These are phyloP conservation scores for Populus euphratica DNA, from an alignment of 345 rosid genomes.

Conservation along the genomic window DNA sequence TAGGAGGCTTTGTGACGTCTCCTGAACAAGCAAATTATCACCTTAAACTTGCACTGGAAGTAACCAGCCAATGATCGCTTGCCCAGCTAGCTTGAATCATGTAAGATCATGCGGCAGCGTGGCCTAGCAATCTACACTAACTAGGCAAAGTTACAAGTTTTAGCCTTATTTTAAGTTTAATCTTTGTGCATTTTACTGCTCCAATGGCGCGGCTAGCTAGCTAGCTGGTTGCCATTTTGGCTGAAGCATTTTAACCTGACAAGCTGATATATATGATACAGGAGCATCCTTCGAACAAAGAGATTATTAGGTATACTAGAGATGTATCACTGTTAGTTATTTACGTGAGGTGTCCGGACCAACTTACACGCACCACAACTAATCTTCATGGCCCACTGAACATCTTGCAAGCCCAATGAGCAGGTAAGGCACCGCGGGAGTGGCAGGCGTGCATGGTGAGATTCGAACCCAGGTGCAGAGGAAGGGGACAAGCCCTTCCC, in stretches of 20 bases:
- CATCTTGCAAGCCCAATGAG: too few species aligned
- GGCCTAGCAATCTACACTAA: neutral
- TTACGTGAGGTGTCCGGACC: too few species aligned
- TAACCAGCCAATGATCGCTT: constrained; percentile 7
- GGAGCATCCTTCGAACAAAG: constrained; percentile 44
- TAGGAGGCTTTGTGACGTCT: neutral
- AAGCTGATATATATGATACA: neutral
- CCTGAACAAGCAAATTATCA: neutral
- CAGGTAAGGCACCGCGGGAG: too few species aligned
- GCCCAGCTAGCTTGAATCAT: constrained; percentile 2
- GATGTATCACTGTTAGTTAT: neutral
- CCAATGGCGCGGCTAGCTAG: neutral
- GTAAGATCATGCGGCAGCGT: constrained; percentile 11
- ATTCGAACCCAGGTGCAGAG: too few species aligned
- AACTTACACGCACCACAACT: too few species aligned
- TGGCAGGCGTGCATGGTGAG: too few species aligned
- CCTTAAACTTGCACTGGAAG: neutral
- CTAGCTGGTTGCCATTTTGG: neutral
- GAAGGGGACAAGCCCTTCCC: too few species aligned
- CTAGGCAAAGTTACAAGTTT: neutral
- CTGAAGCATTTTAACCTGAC: constrained; percentile 11
- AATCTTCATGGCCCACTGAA: too few species aligned
- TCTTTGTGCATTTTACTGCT: neutral
- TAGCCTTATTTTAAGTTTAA: neutral
- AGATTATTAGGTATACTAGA: constrained; percentile 28